Base-by-base conservation (phyloP, 257 asterid genomes). In the Scutellaria galericulata region DNA sequence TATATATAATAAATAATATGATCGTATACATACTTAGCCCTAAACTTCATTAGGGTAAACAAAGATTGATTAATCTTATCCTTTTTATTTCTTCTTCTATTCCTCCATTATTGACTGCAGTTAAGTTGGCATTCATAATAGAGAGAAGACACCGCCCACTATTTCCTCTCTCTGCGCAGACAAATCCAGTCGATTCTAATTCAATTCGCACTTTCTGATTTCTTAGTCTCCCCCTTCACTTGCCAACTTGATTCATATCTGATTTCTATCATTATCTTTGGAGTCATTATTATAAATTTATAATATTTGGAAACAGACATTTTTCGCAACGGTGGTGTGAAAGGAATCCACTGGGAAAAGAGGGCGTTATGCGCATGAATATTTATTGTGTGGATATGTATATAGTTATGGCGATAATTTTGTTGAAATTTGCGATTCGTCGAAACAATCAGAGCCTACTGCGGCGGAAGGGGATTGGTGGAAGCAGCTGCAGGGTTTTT, bases 381-480 rank as follows among this genome's bases (percentile, higher is more conserved):
- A 79, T 77, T 76, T 68, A 73, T 79, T 70, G 75, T 65, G 20
- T 77, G 76, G 74, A 64, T 68, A 64, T 80, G 74, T 44, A 44
- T 72, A 53, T 55, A 75, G 74, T 66, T 71, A 72, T 77, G 83
- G 74, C 62, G 71, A 46, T 0, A 15, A 13, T 24, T 35, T 70
- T 50, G 79, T 69, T 80, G 77, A 56, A 59, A 46, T n/a, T 42
- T 63, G 59, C 78, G 68, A 85, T 85, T 85, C 80, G 87, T 82
- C 77, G 65, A 80, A 66, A 63, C 77, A 54, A 65, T 42, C 85
- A 80, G 79, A 58, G 39, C 15, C 73, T n/a, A 67, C 81, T 72
- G 85, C 87, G 80, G 79, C 74, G 70, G 75, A 44, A 73, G 64
- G 47, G 67, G 80, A 81, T 84, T 84, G 89, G 89, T 79, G 60